Evolutionary conservation across 2,329 filamentous ascomycete genomes (phyloP), one percentile per base, ranked within the genome.

Genomic region (Trichoderma atroviride): DNA sequence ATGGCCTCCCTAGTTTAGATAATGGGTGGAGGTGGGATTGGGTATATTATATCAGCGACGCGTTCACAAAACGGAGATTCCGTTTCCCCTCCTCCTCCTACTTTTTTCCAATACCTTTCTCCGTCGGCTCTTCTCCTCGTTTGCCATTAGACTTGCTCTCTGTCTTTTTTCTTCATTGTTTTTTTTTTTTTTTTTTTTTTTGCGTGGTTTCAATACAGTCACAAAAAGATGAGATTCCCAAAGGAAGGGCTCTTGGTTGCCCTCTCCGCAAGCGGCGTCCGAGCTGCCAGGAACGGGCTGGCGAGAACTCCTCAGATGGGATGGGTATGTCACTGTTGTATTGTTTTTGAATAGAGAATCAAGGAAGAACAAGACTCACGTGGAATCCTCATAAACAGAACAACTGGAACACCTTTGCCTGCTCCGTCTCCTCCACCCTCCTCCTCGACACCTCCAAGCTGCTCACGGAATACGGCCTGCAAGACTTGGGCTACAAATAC

Each of bases 401-500:
- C 68, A 70, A 67, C 68, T 70, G 68, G 68, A 70, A 68, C 57
- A 67, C 63, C 22, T 70, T 70, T 24, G 63, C 55, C 63, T 70
- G 68, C 63, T 58, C 57, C 50, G 62, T 70, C n/a, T 73, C 72
- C 5, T 73, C 72, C 22, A 37, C 70, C 7, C 71, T 71, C 60
- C 58, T 72, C 37, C 63, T 73, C 43, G 52, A 72, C 69, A 73
- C 73, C 2, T 72, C 72, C n/a, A 70, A 74, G 40, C 68, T 71
- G 31, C 71, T 77, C 37, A 72, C 74, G 13, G 69, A 73, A 50
- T 69, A 77, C 37, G 76, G 75, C 24, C 71, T 78, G 29, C 70
- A 71, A 10, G 76, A 77, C 57, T 24, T 76, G 5, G 76, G 76
- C 16, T 78, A 78, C 68, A 61, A 76, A 43, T 74, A 77, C 68